Percentiles rank a stretch among this genome's conserved stretches.
These are phyloP conservation scores for Eucalyptus sp. DNA, from an alignment of 345 rosid species.

Conservation along the genomic window DNA sequence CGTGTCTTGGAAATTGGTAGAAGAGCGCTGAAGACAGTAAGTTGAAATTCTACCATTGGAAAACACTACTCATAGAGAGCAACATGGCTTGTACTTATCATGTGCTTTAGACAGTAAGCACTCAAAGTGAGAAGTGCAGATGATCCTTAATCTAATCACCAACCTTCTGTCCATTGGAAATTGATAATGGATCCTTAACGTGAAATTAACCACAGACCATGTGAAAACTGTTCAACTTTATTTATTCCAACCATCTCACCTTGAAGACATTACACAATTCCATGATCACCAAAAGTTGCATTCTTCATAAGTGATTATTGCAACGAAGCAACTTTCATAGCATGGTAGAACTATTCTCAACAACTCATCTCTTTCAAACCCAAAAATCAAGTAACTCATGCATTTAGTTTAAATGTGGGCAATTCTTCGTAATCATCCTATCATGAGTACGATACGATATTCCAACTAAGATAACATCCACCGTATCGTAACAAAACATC, in stretches of 20 bases:
- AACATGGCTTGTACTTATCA: not conserved
- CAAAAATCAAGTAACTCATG: not conserved
- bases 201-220: not conserved
- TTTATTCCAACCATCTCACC: not conserved
- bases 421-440: no score
- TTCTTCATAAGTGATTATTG: not conserved
- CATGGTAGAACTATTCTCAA: not conserved
- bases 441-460: no score
- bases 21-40: not conserved
- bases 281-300: not conserved
- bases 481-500: not conserved
- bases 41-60: not conserved
- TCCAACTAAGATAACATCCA: no score
- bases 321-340: not conserved
- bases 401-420: no score
- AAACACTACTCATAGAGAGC: not conserved
- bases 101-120: not conserved
- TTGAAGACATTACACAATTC: not conserved
- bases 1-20: not conserved
- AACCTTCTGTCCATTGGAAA: not conserved
- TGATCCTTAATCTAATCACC: not conserved
- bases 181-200: not conserved
- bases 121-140: not conserved
- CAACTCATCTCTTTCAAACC: not conserved
- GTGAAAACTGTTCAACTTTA: not conserved